Percentiles rank a stretch among this genome's conserved stretches.
Conservation (phyloP, 1,139 yeast species). For the Saccharomyces hybrid region DNA sequence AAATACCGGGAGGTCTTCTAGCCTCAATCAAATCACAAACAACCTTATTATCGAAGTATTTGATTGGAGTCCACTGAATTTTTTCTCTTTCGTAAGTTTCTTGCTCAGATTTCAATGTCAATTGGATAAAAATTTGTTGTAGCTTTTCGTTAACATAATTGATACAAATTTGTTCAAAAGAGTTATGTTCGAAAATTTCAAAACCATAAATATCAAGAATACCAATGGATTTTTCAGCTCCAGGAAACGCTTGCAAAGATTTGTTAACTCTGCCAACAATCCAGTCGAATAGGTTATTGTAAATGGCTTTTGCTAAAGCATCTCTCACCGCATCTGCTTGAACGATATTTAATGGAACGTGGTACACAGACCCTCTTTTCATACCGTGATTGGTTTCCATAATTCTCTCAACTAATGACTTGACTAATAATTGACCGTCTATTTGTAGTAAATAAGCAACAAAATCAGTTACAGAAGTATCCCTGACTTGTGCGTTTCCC, state of each 20-base stretch:
- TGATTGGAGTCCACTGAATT: conserved; percentile 96
- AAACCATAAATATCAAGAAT: conserved; percentile 97
- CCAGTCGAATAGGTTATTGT: conserved; percentile 93
- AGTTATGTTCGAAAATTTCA: conserved; percentile 93
- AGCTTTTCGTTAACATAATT: conserved; percentile 94
- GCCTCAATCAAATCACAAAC: conserved; percentile 97
- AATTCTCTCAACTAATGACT: conserved; percentile 68
- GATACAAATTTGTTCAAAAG: conserved; percentile 94
- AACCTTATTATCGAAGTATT: conserved; percentile 90
- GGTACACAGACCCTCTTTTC: conserved; percentile 87
- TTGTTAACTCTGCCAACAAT: conserved; percentile 88
- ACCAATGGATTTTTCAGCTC: conserved; percentile 70
- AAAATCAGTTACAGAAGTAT: conserved; percentile 82
- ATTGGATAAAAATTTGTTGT: conserved; percentile 92
- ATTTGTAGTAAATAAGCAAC: conserved; percentile 88
- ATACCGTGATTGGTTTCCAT: conserved; percentile 86
- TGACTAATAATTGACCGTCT: conserved; percentile 56
- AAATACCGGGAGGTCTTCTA: conserved; percentile 90
- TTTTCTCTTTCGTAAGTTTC: conserved; percentile 94
- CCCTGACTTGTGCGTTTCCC: conserved; percentile 77
- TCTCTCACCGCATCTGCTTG: conserved; percentile 95
- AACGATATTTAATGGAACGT: conserved; percentile 82
- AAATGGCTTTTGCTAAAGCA: conserved; percentile 91
- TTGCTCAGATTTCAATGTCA: conserved; percentile 93
- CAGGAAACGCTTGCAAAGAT: conserved; percentile 48